Evolutionary conservation across 495 filamentous ascomycete species (phyloP), one percentile per base, ranked within the genome.

Genomic region (Xylaria castorea): DNA sequence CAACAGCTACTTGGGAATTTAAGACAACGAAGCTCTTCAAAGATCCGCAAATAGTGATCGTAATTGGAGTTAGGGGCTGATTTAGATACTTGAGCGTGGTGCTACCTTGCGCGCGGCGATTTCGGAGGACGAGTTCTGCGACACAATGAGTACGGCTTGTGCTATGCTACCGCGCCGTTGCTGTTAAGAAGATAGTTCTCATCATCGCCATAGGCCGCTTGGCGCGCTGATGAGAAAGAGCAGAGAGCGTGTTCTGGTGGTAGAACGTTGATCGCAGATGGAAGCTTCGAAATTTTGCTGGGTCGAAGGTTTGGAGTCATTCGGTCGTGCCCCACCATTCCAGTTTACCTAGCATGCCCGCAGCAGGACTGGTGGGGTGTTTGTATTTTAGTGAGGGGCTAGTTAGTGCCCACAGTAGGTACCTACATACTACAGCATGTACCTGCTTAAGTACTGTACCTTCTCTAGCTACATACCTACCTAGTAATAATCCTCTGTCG

Each of bases 251-350:
- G 22, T 30, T 27, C 32, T 5, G 3, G 22, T 51, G 40, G 5
- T 16, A 9, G 50, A 27, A 30, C 2, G 18, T 42, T 22, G 22
- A 34, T 57, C 22, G n/a, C 4, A 44, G 50, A 30, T 48, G 44
- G 25, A 12, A 27, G 36, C 27, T 51, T 50, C 40, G 27, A 73
- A 73, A 68, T 73, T 73, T 73, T 77, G 74, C 67, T 57, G 63
- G 44, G 66, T 71, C 50, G 18, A 50, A n/a, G 68, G 62, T 64
- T 73, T 36, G 71, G 74, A 79, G 77, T 77, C 75, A 76, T 77
- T 58, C 34, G 50, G 60, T 79, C 74, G 76, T 79, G 73, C 77
- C 77, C 77, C 77, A 79, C 77, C 77, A 76, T 78, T 53, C 38
- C 50, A 66, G 64, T 22, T 74, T 58, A n/a, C n/a, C n/a, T n/a